Percentiles rank a stretch among this genome's conserved stretches.
These are phyloP conservation scores for Candida sanyaensis DNA, from an alignment of 1,139 yeast genomes.

Conservation along the genomic window DNA sequence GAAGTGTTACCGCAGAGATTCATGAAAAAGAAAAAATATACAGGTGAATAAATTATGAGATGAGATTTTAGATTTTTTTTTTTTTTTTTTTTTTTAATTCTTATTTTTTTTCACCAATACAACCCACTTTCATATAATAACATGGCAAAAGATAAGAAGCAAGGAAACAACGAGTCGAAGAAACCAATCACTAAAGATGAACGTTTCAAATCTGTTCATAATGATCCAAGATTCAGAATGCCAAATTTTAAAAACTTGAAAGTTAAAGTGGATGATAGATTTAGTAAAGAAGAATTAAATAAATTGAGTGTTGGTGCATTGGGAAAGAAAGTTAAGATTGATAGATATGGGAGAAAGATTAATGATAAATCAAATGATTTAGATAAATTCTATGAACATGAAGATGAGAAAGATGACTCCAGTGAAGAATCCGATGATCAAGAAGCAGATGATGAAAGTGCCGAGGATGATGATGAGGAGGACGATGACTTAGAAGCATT, in stretches of 20 bases:
- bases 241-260: constrained; percentile 72
- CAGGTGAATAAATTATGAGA: not conserved
- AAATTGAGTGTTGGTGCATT: constrained; percentile 53
- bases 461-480: constrained; percentile 20
- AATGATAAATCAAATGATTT: constrained; percentile 41
- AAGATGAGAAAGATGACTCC: constrained; percentile 27
- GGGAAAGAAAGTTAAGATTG: constrained; percentile 62
- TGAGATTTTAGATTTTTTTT: not conserved
- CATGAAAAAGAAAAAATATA: not conserved
- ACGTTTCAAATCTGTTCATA: constrained; percentile 77
- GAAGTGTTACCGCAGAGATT: not conserved
- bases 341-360: constrained; percentile 82
- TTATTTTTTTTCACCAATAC: not conserved
- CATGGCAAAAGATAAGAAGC: constrained; percentile 27
- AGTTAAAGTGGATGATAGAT: constrained; percentile 84
- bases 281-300: constrained; percentile 69
- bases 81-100: not conserved
- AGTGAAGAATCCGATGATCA: constrained; percentile 20
- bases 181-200: constrained; percentile 58
- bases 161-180: constrained; percentile 11
- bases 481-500: constrained; percentile 19
- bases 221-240: constrained; percentile 84
- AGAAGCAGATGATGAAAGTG: constrained; percentile 19
- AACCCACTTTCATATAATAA: not conserved
- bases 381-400: constrained; percentile 66